Percentiles rank a stretch among this genome's conserved stretches.
phyloP scores from a whole-genome alignment of 2,329 filamentous ascomycete species.

The Plectosphaerella sp. region DNA sequence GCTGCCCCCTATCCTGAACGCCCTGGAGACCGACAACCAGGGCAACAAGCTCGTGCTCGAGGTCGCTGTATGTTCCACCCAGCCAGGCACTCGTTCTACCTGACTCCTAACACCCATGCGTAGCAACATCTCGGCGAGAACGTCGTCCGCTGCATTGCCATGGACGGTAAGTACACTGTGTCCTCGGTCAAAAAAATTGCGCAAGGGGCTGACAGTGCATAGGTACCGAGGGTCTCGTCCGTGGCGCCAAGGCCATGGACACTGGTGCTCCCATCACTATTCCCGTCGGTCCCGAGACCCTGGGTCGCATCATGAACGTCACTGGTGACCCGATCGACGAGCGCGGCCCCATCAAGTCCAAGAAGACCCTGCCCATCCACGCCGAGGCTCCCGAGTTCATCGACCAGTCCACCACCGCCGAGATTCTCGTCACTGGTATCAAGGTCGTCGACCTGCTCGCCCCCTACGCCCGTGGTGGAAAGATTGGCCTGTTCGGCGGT shows the following conservation, averaged over 20 bases:
- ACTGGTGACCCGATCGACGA: slow-evolving; percentile 99
- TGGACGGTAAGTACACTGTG: slow-evolving; percentile 74
- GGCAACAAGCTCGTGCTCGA: slow-evolving; percentile 93
- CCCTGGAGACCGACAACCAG: slow-evolving; percentile 85
- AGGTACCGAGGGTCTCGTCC: slow-evolving; percentile 99
- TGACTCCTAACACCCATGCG: slow-evolving; percentile 29
- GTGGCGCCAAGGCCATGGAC: slow-evolving; percentile 79
- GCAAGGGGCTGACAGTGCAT: slow-evolving; percentile 12
- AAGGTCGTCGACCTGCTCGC: slow-evolving; percentile 99
- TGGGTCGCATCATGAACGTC: slow-evolving; percentile 99
- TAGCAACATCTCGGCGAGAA: slow-evolving; percentile 99
- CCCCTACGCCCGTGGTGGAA: slow-evolving; percentile 99
- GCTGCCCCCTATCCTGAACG: slow-evolving; percentile 96
- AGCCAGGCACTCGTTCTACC: not conserved
- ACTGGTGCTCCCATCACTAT: slow-evolving; percentile 95
- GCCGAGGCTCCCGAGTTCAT: slow-evolving; percentile 86
- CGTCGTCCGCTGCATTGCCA: slow-evolving; percentile 99
- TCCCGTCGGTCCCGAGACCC: slow-evolving; percentile 86
- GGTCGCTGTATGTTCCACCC: slow-evolving; percentile 69
- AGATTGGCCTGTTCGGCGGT: slow-evolving; percentile 99
- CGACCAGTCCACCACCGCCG: slow-evolving; percentile 93
- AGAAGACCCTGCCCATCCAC: slow-evolving; percentile 88
- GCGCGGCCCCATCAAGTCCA: slow-evolving; percentile 94
- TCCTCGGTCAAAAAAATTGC: slow-evolving; percentile 13
- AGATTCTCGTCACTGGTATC: slow-evolving; percentile 98